Evolutionary conservation across 2,329 filamentous ascomycete genomes (phyloP), one percentile per base, ranked within the genome.

Genomic region (Fusarium neocosmosporiellum): DNA sequence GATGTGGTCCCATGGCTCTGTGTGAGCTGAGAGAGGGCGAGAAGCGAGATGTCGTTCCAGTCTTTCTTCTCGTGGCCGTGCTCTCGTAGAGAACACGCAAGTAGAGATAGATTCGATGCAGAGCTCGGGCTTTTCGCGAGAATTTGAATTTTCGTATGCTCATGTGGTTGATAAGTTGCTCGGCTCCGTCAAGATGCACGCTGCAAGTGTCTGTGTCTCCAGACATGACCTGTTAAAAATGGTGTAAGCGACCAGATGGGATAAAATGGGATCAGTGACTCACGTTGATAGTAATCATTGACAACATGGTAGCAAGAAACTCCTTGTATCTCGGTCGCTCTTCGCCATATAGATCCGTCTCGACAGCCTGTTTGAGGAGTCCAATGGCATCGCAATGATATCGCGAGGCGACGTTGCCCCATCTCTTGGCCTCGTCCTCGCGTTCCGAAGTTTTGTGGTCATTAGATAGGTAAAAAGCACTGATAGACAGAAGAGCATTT

Each of bases 241-340:
- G 18, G 36, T 20, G 31, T 55, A 9, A 55, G 50, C 29, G 36
- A n/a, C 8, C 2, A 46, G 4, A 11, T 1, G 20, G 1, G n/a
- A 8, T 10, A n/a, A n/a, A 7, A 16, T 3, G 14, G 1, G 2
- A 18, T 10, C 9, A 18, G 6, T 9, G 22, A 39, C 59, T 41
- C 43, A 75, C 77, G 41, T 78, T 78, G 5, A 78, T 78, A 0
- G 75, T 72, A 16, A 78, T 74, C 76, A 78, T 78, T 3, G 76
- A 78, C 27, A 78, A 11, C 74, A 78, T 78, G 2, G 76, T 78
- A 0, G 77, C 77, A 2, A 78, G 55, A 22, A 76, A 75, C 18
- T 78, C 77, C n/a, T 78, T 78, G 24, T 78, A 78, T 33, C 75
- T 78, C 5, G 76, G 75, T 18, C 33, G 57, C 7, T 59, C 55